Conservation (phyloP, 805 yeast species). For the Blastobotrys muscicola region DNA sequence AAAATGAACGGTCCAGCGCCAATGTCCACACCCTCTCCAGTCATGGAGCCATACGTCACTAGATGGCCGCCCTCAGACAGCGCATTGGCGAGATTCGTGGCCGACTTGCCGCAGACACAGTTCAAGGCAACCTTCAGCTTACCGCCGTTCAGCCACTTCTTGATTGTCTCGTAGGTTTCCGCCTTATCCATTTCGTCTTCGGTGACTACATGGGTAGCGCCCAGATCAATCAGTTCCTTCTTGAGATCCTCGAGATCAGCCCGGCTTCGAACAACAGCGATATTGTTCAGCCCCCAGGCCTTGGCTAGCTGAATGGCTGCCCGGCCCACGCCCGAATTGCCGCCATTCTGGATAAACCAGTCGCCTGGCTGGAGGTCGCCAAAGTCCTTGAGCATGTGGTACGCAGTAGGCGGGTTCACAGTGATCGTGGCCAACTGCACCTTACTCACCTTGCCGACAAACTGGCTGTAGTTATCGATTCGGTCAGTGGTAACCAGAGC, state of each 20-base stretch:
- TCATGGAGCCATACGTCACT: conserved; percentile 96
- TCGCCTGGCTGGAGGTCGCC: conserved; percentile 52
- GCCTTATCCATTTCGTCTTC: conserved; percentile 72
- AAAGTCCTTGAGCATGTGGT: conserved; percentile 71
- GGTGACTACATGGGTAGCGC: conserved; percentile 84
- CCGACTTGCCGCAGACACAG: conserved; percentile 86
- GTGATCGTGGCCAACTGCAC: conserved; percentile 70
- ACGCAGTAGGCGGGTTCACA: conserved; percentile 91
- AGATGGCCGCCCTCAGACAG: conserved; percentile 65
- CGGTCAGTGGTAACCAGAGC: conserved; percentile 34
- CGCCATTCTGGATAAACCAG: conserved; percentile 96
- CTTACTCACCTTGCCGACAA: conserved; percentile 34
- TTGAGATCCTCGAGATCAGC: conserved; percentile 58
- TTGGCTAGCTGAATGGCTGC: conserved; percentile 83
- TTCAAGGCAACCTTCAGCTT: conserved; percentile 72
- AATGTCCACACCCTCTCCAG: conserved; percentile 81
- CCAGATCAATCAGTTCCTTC: conserved; percentile 48
- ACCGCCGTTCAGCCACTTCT: conserved; percentile 40
- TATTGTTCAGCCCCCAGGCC: conserved; percentile 67
- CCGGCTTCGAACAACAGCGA: conserved; percentile 82
- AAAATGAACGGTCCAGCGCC: conserved; percentile 87
- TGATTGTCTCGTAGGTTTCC: conserved; percentile 52
- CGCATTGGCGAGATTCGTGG: conserved; percentile 75
- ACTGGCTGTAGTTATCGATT: conserved; percentile 39
- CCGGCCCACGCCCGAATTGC: conserved; percentile 89